phyloP scores from a whole-genome alignment of 768 basidiomycete genomes.

The Amanita pallidorosea region DNA sequence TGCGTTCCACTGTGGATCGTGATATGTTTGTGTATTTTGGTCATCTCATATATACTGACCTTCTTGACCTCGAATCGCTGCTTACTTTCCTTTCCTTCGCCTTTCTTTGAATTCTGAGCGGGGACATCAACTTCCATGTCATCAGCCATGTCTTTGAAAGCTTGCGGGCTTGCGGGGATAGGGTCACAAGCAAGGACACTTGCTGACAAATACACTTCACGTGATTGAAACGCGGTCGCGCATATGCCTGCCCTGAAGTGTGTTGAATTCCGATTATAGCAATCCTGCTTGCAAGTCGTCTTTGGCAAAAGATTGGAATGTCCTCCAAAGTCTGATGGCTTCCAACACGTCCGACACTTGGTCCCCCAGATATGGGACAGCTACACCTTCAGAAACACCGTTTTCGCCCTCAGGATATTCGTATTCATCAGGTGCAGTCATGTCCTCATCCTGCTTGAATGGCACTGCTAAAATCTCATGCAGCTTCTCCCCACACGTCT shows the following conservation, averaged over 20 bases:
- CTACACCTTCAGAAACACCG: slow-evolving; percentile 41
- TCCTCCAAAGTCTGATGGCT: slow-evolving; percentile 19
- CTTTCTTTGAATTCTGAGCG: slow-evolving; percentile 40
- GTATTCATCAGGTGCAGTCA: slow-evolving; percentile 43
- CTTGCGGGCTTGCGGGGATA: no score
- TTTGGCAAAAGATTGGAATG: slow-evolving; percentile 2
- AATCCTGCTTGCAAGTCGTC: background rate
- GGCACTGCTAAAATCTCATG: slow-evolving; percentile 1
- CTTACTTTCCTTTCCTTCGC: slow-evolving; percentile 46
- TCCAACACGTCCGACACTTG: slow-evolving; percentile 36
- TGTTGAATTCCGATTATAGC: slow-evolving; percentile 14
- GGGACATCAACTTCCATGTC: slow-evolving; percentile 55
- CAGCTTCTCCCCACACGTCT: slow-evolving; percentile 36
- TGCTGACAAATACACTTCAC: slow-evolving; percentile 7
- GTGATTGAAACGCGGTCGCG: slow-evolving; percentile 15
- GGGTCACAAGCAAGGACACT: no score
- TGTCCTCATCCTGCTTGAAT: slow-evolving; percentile 9
- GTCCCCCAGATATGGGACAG: slow-evolving; percentile 55
- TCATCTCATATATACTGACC: slow-evolving; percentile 34
- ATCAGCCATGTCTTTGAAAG: slow-evolving; percentile 28
- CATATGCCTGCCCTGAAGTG: slow-evolving; percentile 16
- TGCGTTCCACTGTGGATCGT: slow-evolving; percentile 83
- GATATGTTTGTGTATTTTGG: slow-evolving; percentile 1
- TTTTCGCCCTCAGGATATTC: slow-evolving; percentile 54
- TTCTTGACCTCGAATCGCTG: slow-evolving; percentile 98